Base-by-base conservation (phyloP, 1,139 yeast species). In the Candida gigantensis region DNA sequence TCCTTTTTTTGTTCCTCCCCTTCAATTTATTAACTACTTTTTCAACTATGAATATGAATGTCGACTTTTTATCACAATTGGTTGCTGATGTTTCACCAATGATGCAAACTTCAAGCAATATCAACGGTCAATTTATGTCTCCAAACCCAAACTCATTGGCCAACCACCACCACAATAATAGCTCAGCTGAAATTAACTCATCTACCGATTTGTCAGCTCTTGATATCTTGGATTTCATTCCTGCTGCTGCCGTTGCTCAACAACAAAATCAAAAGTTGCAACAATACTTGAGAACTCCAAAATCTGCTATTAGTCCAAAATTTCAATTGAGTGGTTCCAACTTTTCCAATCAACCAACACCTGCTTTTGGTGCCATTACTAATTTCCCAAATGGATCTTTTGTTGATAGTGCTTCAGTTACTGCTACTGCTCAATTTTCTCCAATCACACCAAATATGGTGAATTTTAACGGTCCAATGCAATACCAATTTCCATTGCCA, bases 371-470 rank as follows among this genome's bases (percentile, higher is more conserved):
- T 13, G 36, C 43, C 13, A 28, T 34, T 21, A 34, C 35, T 5
- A 32, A 31, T 23, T 33, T 41, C 20, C 10, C 37, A 11, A 25
- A 26, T 19, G n/a, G 17, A 26, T 14, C 28, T 18, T 8, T 28
- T 24, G 6, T 25, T 21, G 13, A 25, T 3, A 28, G 26, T 18
- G 27, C 27, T 21, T 19, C 24, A 10, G n/a, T 28, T 24, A 16
- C 32, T 3, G 28, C 11, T 7, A 17, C 21, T 24, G 24, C 30
- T 5, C 34, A 37, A 18, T 35, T 39, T 21, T 31, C 45, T n/a
- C 48, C 48, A 17, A 24, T 43, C 9, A 41, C 45, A 23, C 39
- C 48, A 12, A 39, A 25, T 28, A n/a, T 23, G 18, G 9, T 23
- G n/a, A 30, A 25, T 10, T 29, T 16, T 8, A 20, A 24, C 18